Conservation (phyloP, 108 stramenopile species). For the Stephanodiscus triporus region DNA sequence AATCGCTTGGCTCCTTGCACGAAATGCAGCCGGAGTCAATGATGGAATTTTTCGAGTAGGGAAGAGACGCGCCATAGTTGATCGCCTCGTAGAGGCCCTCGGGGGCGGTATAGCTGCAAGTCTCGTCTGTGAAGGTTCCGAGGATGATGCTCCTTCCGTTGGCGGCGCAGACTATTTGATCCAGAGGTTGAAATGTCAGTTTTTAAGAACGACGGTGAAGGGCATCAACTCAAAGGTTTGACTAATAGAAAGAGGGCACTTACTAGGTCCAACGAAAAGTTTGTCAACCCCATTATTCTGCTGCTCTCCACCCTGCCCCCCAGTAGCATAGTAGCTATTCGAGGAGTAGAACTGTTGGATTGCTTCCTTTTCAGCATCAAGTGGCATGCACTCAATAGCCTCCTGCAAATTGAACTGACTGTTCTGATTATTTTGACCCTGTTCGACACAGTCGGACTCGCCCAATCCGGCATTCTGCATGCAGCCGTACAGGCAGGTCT, state of each 20-base stretch:
- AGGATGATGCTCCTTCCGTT: conserved; percentile 72
- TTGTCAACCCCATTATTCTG: conserved; percentile 53
- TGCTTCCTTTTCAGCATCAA: conserved; percentile 31
- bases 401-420: not conserved
- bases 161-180: conserved; percentile 50
- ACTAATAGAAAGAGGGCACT: not conserved
- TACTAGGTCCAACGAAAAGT: conserved; percentile 43
- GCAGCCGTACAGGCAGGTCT: conserved; percentile 59
- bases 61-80: conserved; percentile 58
- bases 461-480: conserved; percentile 56
- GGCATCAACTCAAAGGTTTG: not conserved
- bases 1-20: conserved; percentile 59
- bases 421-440: conserved; percentile 30
- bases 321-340: conserved; percentile 57
- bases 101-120: conserved; percentile 57
- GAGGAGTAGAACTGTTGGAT: conserved; percentile 39
- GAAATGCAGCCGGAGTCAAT: conserved; percentile 64
- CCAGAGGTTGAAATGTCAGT: not conserved
- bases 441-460: conserved; percentile 32
- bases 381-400: conserved; percentile 16
- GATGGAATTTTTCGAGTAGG: conserved; percentile 28
- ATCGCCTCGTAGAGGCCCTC: conserved; percentile 60
- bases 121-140: conserved; percentile 71
- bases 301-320: conserved; percentile 45
- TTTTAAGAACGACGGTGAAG: not conserved